A percentile compares a stretch with the other conserved stretches of the same genome.
These are phyloP conservation scores for Fusarium sp. DNA, from an alignment of 2,329 filamentous ascomycete genomes.

Conservation along the genomic window DNA sequence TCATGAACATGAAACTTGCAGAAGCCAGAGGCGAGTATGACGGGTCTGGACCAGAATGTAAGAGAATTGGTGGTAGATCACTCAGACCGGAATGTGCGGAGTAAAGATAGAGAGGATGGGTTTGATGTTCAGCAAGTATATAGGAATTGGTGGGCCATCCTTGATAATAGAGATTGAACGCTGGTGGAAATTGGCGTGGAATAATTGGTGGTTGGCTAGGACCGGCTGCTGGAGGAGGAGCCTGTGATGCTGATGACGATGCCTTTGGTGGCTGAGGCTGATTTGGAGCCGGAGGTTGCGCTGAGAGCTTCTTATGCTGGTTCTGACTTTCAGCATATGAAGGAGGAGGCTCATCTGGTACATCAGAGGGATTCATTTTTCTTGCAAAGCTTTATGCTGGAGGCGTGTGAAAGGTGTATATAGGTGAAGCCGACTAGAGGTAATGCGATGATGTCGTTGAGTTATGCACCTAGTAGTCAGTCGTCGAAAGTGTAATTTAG, in stretches of 20 bases:
- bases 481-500: background rate
- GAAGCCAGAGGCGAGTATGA: slow-evolving; percentile 37
- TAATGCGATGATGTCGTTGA: background rate
- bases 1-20: slow-evolving; percentile 31
- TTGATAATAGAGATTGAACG: slow-evolving; percentile 40
- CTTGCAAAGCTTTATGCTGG: slow-evolving; percentile 6
- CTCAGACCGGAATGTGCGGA: slow-evolving; percentile 25
- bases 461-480: background rate
- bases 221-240: background rate
- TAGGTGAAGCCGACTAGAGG: background rate
- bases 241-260: slow-evolving; percentile 1
- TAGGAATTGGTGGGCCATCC: slow-evolving; percentile 13
- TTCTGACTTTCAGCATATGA: slow-evolving; percentile 24
- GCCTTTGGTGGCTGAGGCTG: background rate
- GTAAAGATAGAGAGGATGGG: slow-evolving; percentile 40
- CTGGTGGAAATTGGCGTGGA: slow-evolving; percentile 36
- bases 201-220: slow-evolving; percentile 7
- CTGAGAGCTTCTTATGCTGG: background rate
- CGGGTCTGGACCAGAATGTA: slow-evolving; percentile 40
- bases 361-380: slow-evolving; percentile 6
- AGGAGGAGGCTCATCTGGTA: slow-evolving; percentile 23
- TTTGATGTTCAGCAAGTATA: slow-evolving; percentile 36
- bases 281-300: slow-evolving; percentile 4
- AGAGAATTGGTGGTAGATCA: slow-evolving; percentile 29
- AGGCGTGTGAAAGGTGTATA: background rate